These are phyloP conservation scores for Salvia miltiorrhiza DNA, from an alignment of 257 asterid genomes.

Conservation along the genomic window DNA sequence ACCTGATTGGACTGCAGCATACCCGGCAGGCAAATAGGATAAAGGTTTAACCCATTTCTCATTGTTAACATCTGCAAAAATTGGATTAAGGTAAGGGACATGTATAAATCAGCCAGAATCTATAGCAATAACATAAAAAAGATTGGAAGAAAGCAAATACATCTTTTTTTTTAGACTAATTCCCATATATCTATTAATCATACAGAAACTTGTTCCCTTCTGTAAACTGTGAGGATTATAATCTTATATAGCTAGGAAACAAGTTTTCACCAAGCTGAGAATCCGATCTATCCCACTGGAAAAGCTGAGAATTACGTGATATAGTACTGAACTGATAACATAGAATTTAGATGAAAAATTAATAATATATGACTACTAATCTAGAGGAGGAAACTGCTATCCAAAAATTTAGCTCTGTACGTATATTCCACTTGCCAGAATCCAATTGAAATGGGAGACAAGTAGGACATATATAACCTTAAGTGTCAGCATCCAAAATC, in stretches of 20 bases:
- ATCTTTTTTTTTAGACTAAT: too few relatives aligned
- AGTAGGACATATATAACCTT: neutral
- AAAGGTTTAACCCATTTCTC: slow-evolving; percentile 64
- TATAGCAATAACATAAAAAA: neutral
- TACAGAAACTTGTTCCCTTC: neutral
- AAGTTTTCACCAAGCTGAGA: neutral
- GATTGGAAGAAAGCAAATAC: neutral
- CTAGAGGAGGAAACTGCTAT: neutral
- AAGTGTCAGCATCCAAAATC: neutral
- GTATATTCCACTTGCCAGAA: neutral
- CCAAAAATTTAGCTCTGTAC: neutral
- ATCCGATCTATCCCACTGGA: neutral
- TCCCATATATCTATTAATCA: neutral
- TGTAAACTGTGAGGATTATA: neutral
- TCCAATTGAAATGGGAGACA: neutral
- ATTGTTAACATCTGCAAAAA: slow-evolving; percentile 57
- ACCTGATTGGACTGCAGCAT: slow-evolving; percentile 33
- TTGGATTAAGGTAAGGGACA: neutral
- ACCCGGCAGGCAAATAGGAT: slow-evolving; percentile 55
- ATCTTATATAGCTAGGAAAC: neutral
- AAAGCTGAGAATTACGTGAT: too few relatives aligned
- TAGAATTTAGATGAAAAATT: neutral
- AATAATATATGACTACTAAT: neutral
- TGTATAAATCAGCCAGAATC: neutral
- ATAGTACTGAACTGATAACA: neutral